Evolutionary conservation across 768 basidiomycete genomes (phyloP).

Genomic region (Collybia sp.): DNA sequence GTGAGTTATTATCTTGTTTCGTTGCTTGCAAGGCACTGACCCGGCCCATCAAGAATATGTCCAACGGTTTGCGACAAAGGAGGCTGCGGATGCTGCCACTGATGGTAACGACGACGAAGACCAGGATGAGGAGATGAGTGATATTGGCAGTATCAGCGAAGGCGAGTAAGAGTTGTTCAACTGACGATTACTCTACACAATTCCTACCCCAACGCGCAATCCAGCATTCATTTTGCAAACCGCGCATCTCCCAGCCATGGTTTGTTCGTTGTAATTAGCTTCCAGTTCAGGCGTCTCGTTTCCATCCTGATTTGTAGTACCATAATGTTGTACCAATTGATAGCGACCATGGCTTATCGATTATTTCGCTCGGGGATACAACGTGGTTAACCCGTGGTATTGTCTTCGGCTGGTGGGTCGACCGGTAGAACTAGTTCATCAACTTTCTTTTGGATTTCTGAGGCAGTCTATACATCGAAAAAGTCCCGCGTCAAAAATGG

Average conservation of each 20-base stretch:
- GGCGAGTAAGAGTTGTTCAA: slow-evolving; percentile 36
- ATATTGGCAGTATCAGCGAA: slow-evolving; percentile 78
- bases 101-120: slow-evolving; percentile 62
- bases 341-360: slow-evolving; percentile 3
- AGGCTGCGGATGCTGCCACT: slow-evolving; percentile 74
- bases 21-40: background rate
- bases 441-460: slow-evolving; percentile 73
- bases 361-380: background rate
- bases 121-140: slow-evolving; percentile 84
- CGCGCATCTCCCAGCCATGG: no score
- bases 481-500: slow-evolving; percentile 8
- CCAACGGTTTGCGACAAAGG: slow-evolving; percentile 89
- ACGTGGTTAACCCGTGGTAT: slow-evolving; percentile 5
- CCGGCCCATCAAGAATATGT: slow-evolving; percentile 75
- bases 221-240: no score
- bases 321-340: background rate
- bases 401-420: slow-evolving; percentile 20
- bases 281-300: background rate
- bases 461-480: slow-evolving; percentile 45
- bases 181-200: slow-evolving; percentile 1
- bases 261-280: slow-evolving; percentile 7
- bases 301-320: slow-evolving; percentile 2
- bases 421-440: slow-evolving; percentile 54
- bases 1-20: slow-evolving; percentile 30
- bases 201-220: background rate